These are phyloP conservation scores for Daldinia vernicosa DNA, from an alignment of 495 filamentous ascomycete species.

Conservation along the genomic window DNA sequence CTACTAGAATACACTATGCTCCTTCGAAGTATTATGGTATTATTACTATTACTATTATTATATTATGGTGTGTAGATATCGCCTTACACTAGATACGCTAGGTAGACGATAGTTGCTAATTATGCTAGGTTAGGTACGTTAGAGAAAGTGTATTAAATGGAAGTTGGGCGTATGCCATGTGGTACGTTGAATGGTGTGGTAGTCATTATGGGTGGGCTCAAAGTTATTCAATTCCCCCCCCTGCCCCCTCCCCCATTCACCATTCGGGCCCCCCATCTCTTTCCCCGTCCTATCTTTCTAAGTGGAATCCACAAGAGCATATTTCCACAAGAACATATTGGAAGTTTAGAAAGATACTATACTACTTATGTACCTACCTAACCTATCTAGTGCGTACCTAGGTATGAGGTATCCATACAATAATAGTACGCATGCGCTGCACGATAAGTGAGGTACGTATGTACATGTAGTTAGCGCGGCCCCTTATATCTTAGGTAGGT, in stretches of 20 bases:
- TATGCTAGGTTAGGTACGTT: slow-evolving; percentile 10
- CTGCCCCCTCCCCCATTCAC: slow-evolving; percentile 21
- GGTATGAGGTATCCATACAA: background rate
- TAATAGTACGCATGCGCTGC: slow-evolving; percentile 28
- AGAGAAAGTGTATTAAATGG: slow-evolving; percentile 10
- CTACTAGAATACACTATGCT: background rate
- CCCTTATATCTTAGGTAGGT: slow-evolving; percentile 26
- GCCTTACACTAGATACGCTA: no score
- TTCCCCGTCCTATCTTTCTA: slow-evolving; percentile 17
- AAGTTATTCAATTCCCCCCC: slow-evolving; percentile 6
- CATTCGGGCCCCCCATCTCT: background rate
- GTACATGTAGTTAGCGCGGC: background rate
- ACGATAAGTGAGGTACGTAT: slow-evolving; percentile 26
- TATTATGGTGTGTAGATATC: no score
- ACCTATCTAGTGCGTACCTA: no score
- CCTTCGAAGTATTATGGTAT: no score
- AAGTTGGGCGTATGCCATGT: slow-evolving; percentile 30
- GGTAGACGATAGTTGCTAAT: background rate
- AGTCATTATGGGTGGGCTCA: background rate
- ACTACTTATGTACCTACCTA: background rate
- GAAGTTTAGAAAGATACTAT: slow-evolving; percentile 13
- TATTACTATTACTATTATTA: no score
- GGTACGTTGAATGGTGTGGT: slow-evolving; percentile 39
- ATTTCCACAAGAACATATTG: slow-evolving; percentile 32
- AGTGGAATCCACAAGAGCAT: slow-evolving; percentile 33